Evolutionary conservation across 345 rosid genomes (phyloP), one percentile per base, ranked within the genome.

Genomic region (Raphanus raphanistrum): DNA sequence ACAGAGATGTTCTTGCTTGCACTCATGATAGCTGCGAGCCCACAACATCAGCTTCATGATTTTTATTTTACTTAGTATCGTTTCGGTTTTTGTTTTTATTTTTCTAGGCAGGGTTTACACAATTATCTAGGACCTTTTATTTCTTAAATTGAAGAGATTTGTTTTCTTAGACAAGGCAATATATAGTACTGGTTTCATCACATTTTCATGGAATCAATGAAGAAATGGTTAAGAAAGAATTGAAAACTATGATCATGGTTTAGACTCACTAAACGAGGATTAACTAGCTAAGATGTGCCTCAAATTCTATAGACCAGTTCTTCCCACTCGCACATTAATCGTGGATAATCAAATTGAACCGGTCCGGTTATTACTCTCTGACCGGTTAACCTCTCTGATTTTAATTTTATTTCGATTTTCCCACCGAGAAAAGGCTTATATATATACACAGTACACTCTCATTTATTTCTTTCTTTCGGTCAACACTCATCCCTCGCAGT

Each of bases 1-100:
- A 94, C 83, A 87, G 80, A 72, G 97, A 94, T 83, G 84, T 94
- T 33, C 73, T 94, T 80, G 89, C 91, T 66, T 94, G 98, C 35
- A 87, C 83, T 25, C 94, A 84, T 13, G 98, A 89, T 73, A 72
- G 95, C 69, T 94, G 98, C 77, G 80, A 73, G 4, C 63, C 88
- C 2, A 90, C 89, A 27, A 92, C 95, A 13, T 72, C 76, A 81
- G 97, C 98, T 58, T 50, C 79, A 54, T 89, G 84, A 87, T 67
- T 28, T 2, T 26, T 36, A 4, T 50, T 10, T 71, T 32, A n/a
- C 48, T 28, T 13, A 2, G 28, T 67, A 78, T 73, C 57, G 50
- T 33, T 26, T 28, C 27, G 4, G 4, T 7, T 26, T 50, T 60
- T 6, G 17, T 29, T 5, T 45, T 13, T 35, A 5, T 26, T n/a